These are phyloP conservation scores for Populus tomentosa DNA, from an alignment of 441 rosid species.

Conservation along the genomic window DNA sequence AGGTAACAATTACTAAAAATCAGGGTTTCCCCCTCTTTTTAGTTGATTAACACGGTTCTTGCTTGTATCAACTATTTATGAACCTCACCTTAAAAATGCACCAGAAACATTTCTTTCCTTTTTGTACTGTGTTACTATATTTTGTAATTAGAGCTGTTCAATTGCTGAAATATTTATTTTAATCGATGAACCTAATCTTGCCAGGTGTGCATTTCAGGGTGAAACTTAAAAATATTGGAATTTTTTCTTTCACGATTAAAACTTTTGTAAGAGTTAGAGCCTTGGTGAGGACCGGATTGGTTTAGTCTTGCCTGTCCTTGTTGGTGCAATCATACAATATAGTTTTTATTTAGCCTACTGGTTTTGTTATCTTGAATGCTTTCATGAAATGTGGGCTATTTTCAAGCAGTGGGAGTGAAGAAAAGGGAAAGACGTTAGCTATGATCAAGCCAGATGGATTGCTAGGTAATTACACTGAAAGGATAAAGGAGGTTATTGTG, in stretches of 20 bases:
- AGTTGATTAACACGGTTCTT: not conserved
- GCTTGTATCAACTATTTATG: not conserved
- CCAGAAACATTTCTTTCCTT: not conserved
- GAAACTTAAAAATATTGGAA: not conserved
- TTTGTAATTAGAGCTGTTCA: not conserved
- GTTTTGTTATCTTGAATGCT: not conserved
- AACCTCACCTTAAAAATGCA: not conserved
- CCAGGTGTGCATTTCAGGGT: not conserved
- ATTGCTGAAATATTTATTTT: not conserved
- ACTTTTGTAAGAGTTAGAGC: not conserved
- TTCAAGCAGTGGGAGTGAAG: slow-evolving; percentile 31
- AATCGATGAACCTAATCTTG: not conserved
- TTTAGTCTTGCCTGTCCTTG: not conserved
- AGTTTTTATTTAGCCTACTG: not conserved
- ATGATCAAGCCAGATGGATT: slow-evolving; percentile 89
- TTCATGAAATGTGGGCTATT: slow-evolving; percentile 25
- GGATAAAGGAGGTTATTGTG: slow-evolving; percentile 41
- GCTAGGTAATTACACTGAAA: slow-evolving; percentile 52
- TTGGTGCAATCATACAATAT: not conserved
- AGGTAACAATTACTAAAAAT: slow-evolving; percentile 22
- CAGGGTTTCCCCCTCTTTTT: not conserved
- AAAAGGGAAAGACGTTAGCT: slow-evolving; percentile 57
- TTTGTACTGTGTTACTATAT: not conserved
- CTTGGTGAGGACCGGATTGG: not conserved
- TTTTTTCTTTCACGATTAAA: not conserved